These are phyloP conservation scores for Amyloporia xantha DNA, from an alignment of 768 basidiomycete genomes.

Conservation along the genomic window DNA sequence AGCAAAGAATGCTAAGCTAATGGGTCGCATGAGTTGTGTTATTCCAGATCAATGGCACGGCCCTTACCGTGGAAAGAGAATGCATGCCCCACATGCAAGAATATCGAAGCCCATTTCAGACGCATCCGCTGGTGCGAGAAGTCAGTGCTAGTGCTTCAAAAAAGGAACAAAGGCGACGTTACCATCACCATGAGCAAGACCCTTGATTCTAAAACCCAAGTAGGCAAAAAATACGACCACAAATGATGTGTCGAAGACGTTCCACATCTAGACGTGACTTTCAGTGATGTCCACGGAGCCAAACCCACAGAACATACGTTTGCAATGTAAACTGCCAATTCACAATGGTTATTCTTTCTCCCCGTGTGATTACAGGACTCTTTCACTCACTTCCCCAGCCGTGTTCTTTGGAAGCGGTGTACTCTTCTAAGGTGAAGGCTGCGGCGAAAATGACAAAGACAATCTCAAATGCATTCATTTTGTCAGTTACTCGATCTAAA, in stretches of 20 bases:
- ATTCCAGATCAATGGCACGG: neutral
- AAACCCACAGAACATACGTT: constrained; percentile 52
- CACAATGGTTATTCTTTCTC: no score
- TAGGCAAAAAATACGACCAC: constrained; percentile 65
- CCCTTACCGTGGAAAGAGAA: constrained; percentile 70
- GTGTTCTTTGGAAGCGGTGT: constrained; percentile 80
- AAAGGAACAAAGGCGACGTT: constrained; percentile 11
- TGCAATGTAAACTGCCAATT: constrained; percentile 74
- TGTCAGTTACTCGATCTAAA: constrained; percentile 50
- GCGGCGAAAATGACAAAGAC: constrained; percentile 69
- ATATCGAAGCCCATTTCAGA: constrained; percentile 77
- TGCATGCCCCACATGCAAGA: constrained; percentile 77
- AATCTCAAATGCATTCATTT: constrained; percentile 55
- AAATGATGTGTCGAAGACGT: constrained; percentile 78
- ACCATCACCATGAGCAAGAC: constrained; percentile 51
- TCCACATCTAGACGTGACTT: constrained; percentile 68
- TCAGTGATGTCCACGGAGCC: neutral
- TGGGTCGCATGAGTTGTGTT: neutral
- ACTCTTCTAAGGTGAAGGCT: constrained; percentile 82
- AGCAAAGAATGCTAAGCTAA: constrained; percentile 71
- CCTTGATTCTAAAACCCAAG: constrained; percentile 56
- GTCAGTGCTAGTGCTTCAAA: neutral
- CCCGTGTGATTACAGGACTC: constrained; percentile 8
- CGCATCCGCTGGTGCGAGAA: constrained; percentile 27
- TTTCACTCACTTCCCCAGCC: constrained; percentile 81